Base-by-base conservation (phyloP, 2,329 filamentous ascomycete species). In the Blastomyces silverae region DNA sequence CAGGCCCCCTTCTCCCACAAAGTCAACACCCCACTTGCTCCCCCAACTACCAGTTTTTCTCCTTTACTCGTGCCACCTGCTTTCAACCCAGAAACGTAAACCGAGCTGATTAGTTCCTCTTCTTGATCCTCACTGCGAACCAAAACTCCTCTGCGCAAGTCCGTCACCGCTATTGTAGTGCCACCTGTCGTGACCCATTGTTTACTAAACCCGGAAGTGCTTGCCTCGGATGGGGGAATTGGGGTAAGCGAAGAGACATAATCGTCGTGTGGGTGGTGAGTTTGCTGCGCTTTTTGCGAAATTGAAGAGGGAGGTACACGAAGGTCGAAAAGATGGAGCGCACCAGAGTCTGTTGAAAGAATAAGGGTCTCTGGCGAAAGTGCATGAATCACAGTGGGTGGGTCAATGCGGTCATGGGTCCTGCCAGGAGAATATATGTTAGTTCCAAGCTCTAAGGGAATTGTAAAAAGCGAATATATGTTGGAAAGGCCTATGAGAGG, bases 161-260 rank as follows among this genome's bases (percentile, higher is more conserved):
- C 94, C 0, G 92, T 96, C 48, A 97, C 88, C 1, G 92, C 91
- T 25, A 99, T 80, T 0, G 93, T 97, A 1, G 91, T 93, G 56
- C 92, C 92, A 44, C 94, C 94, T 0, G 92, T 97, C 48, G 89
- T 94, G 62, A 97, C 85, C 89, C 92, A 99, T 78, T 97, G 93
- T 78, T 96, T 96, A 71, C 90, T 87, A 75, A 90, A 93, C 5
- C 92, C 92, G 22, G 89, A 93, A 0, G 91, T 96, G 75, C 89
- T 94, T 64, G 89, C 86, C 39, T 87, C 84, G 1, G 89, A 88
- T 0, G 92, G 84, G 0, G 92, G 92, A 0, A 99, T 84, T 0
- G 92, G 87, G 0, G 90, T 89, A 56, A 99, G 83, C 61, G 90
- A 92, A 42, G 92, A 94, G 64, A 99, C 86, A 76, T 96, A 97